Conservation (phyloP, 2,329 filamentous ascomycete species). For the Rugonectria rugulosa region DNA sequence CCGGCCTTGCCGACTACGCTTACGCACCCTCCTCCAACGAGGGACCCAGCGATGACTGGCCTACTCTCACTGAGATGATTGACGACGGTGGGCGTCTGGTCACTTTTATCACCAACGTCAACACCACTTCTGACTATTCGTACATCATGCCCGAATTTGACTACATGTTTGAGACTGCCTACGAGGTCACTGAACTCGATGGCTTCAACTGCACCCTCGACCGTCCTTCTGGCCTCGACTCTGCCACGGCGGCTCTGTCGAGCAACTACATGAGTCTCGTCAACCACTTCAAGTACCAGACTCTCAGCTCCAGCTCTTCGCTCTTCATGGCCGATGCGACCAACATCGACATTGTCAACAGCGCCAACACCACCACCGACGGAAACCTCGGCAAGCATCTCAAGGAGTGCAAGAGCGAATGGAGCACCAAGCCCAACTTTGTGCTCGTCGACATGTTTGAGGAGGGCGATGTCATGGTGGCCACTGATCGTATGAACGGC, state of each 20-base stretch:
- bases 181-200: constrained; percentile 65
- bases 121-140: constrained; percentile 51
- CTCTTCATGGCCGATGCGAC: constrained; percentile 68
- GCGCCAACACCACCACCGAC: constrained; percentile 56
- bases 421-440: constrained; percentile 72
- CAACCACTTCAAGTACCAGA: constrained; percentile 81
- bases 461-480: constrained; percentile 71
- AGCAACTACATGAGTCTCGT: constrained; percentile 72
- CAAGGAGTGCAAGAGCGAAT: constrained; percentile 61
- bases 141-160: constrained; percentile 71
- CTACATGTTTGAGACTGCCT: constrained; percentile 77
- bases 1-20: constrained; percentile 68
- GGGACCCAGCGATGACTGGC: constrained; percentile 63
- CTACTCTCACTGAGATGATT: constrained; percentile 76
- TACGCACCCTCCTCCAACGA: constrained; percentile 60
- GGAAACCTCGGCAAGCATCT: constrained; percentile 66
- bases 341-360: constrained; percentile 71
- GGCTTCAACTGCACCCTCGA: constrained; percentile 78
- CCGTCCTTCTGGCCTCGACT: constrained; percentile 63
- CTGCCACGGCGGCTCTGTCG: constrained; percentile 60
- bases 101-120: constrained; percentile 69
- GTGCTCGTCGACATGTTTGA: constrained; percentile 84
- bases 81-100: constrained; percentile 69
- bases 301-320: constrained; percentile 53
- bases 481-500: constrained; percentile 73